Evolutionary conservation across 495 filamentous ascomycete species (phyloP), one percentile per base, ranked within the genome.

Genomic region (Corynascus novoguineensis): DNA sequence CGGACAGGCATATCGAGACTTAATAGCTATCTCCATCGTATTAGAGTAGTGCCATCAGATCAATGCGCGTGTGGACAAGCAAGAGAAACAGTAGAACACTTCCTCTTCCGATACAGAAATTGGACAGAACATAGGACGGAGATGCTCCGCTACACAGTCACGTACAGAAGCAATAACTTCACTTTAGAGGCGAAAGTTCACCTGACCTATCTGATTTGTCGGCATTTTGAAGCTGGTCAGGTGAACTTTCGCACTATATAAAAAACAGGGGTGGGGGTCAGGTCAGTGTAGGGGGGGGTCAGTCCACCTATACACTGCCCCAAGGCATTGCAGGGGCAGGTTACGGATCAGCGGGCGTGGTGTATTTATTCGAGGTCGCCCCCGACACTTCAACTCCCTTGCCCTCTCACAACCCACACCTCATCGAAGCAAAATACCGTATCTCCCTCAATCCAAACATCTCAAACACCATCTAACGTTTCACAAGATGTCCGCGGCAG

Each of bases 1-100:
- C 52, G 65, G 47, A 74, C 63, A 14, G 70, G 70, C 54, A 68
- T 67, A 60, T 56, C 67, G 59, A 65, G 64, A 63, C 57, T 72
- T 35, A 73, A 72, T 62, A 58, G 61, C 50, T 72, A 67, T 62
- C 63, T 72, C 29, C 10, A 31, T 10, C 29, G 10, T 5, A 40
- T 40, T 15, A 12, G 10, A 40, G 35, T 35, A 35, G 34, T 14
- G 11, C 34, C 3, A 14, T 35, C 10, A 35, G 34, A 35, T 35
- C 34, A 35, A 14, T 35, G 9, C 34, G 34, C 15, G 15, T 35
- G 15, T 14, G 9, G 34, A 11, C 34, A 35, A 4, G 34, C 34
- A 35, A 35, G 35, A 49, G 62, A 75, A 51, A 51, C 47, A 50
- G 47, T 58, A 32, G 35, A 45, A 21, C 35, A 71, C 61, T 71